Evolutionary conservation across 495 filamentous ascomycete genomes (phyloP).

Genomic region (Annulohypoxylon nitens): DNA sequence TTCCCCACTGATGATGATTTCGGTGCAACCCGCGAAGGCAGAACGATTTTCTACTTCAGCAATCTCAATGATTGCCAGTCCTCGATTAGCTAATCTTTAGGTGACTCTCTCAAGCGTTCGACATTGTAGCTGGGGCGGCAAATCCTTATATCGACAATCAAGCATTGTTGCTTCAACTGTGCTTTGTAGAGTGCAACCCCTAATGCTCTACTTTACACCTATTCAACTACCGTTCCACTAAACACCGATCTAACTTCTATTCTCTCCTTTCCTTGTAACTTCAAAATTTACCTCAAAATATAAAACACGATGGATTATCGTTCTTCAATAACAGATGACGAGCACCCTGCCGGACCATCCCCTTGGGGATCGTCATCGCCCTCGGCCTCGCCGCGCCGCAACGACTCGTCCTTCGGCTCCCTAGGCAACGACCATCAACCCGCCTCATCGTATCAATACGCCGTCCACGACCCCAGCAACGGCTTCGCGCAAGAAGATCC

Average conservation of each 20-base stretch:
- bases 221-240: constrained; percentile 12
- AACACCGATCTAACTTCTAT: constrained; percentile 8
- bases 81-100: constrained; percentile 17
- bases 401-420: constrained; percentile 67
- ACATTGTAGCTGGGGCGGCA: background rate
- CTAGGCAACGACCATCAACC: constrained; percentile 50
- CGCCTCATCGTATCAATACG: constrained; percentile 53
- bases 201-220: constrained; percentile 9
- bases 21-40: constrained; percentile 21
- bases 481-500: constrained; percentile 57
- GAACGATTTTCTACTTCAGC: constrained; percentile 24
- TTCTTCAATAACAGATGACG: constrained; percentile 77
- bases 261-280: constrained; percentile 4
- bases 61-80: constrained; percentile 12
- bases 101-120: background rate
- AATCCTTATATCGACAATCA: background rate
- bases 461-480: constrained; percentile 51
- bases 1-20: constrained; percentile 48
- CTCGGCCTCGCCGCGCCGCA: constrained; percentile 72
- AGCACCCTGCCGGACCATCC: constrained; percentile 75
- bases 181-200: constrained; percentile 34
- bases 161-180: background rate
- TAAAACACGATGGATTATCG: constrained; percentile 82
- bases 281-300: background rate
- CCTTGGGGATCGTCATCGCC: constrained; percentile 82